Conservation (phyloP, 1,284 basidiomycete species). For the Chalciporus sp. region DNA sequence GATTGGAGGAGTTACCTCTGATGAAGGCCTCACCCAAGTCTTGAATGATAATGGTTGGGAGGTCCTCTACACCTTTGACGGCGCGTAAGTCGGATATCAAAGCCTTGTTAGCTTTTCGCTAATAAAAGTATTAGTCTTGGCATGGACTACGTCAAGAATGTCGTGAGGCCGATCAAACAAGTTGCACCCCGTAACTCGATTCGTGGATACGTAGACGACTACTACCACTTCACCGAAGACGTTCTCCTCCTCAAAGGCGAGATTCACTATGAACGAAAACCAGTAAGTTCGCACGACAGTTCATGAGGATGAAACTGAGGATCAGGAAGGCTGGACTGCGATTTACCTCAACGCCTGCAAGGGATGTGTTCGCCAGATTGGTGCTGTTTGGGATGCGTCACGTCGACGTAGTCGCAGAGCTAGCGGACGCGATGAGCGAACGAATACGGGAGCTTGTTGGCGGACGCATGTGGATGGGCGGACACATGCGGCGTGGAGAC, state of each 20-base stretch:
- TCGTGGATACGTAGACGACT: conserved; percentile 45
- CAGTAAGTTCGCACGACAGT: conserved; percentile 31
- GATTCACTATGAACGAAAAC: conserved; percentile 47
- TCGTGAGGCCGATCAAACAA: conserved; percentile 42
- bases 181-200: conserved; percentile 38
- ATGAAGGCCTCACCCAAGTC: conserved; percentile 34
- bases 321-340: conserved; percentile 40
- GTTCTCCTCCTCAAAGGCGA: conserved; percentile 48
- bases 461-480: conserved; percentile 48
- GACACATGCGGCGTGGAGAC: conserved; percentile 52
- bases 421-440: conserved; percentile 38
- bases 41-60: conserved; percentile 41
- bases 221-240: conserved; percentile 34
- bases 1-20: conserved; percentile 22
- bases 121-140: conserved; percentile 37
- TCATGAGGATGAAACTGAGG: conserved; percentile 28
- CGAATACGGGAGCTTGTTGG: conserved; percentile 39
- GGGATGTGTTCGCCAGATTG: conserved; percentile 37
- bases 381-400: conserved; percentile 41
- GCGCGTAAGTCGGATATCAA: conserved; percentile 35
- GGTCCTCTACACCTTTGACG: conserved; percentile 41
- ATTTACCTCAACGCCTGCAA: conserved; percentile 38
- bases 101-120: not conserved
- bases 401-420: conserved; percentile 30
- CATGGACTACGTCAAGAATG: conserved; percentile 48